Base-by-base conservation (phyloP, 2,329 filamentous ascomycete genomes). In the Pyricularia pennisetigena region DNA sequence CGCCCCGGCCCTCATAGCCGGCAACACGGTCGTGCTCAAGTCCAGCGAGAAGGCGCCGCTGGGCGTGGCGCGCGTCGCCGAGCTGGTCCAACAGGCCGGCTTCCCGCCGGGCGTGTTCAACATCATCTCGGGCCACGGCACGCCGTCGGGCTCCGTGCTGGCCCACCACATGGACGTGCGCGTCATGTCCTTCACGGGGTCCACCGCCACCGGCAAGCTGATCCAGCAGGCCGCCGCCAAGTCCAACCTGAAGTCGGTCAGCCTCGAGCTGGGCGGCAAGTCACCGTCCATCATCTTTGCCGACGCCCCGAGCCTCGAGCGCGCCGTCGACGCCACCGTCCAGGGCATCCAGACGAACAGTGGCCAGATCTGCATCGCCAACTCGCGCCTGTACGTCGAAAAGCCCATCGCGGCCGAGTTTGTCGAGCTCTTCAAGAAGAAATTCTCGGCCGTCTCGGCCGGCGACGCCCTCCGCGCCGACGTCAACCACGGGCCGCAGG, bases 21-120 rank as follows among this genome's bases (percentile, higher is more conserved):
- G 85, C 70, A 86, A 86, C 75, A 84, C 83, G 3, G 78, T 87
- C 66, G 78, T 87, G 35, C 75, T 87, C 64, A 87, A 87, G 77
- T 80, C 84, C 30, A 83, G 84, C 57, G 85, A 87, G 73, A 85
- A 86, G 77, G 86, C 84, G 3, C 85, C 85, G 29, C 78, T 87
- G 59, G 83, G 81, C 69, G 82, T 84, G 73, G 74, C 86, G 4
- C 84, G 86, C 68, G 79, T 90, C 6, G 88, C 82, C 6, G 84
- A 82, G 29, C 78, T 91, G 28, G 82, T 91, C 72, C 85, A 86
- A 71, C 83, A 90, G 73, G 88, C 88, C 49, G 89, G 89, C 0
- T 91, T 91, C 75, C 89, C 89, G 12, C 84, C 88, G 1, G 89
- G 89, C 67, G 88, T 91, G 16, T 78, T 91, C 72, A 91, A 91